Percentiles rank a stretch among this genome's conserved stretches.
Conservation (phyloP, 768 basidiomycete species). For the Hygrocybe coccinea region DNA sequence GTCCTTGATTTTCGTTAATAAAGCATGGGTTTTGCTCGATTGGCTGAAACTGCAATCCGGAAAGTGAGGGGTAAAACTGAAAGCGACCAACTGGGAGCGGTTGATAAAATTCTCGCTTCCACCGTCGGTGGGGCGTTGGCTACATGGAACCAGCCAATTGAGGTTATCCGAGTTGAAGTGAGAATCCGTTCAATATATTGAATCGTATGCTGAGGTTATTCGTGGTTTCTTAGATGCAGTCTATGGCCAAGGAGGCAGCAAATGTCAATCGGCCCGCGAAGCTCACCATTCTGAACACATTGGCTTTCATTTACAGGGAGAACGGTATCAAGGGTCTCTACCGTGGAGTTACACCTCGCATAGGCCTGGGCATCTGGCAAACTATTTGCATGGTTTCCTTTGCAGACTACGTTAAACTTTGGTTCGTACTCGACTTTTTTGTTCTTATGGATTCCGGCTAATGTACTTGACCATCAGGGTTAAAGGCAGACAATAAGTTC, state of each 20-base stretch:
- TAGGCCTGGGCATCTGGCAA: constrained; percentile 95
- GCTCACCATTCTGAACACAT: constrained; percentile 85
- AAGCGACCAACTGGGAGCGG: constrained; percentile 61
- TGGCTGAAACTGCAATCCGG: constrained; percentile 80
- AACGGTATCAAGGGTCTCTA: constrained; percentile 96
- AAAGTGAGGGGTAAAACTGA: constrained; percentile 75
- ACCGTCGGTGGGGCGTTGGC: constrained; percentile 91
- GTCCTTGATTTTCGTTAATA: not conserved
- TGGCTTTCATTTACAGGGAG: constrained; percentile 92
- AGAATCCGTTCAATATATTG: constrained; percentile 8
- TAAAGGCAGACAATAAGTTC: constrained; percentile 37
- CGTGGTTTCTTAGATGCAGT: constrained; percentile 81
- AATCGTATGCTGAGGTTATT: not conserved
- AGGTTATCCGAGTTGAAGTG: constrained; percentile 95
- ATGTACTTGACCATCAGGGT: constrained; percentile 37
- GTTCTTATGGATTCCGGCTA: constrained; percentile 6
- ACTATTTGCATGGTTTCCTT: constrained; percentile 99
- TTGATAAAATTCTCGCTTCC: constrained; percentile 87
- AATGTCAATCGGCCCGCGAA: constrained; percentile 83
- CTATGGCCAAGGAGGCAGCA: constrained; percentile 82
- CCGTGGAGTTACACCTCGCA: constrained; percentile 94
- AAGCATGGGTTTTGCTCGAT: constrained; percentile 94
- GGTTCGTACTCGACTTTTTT: constrained; percentile 45
- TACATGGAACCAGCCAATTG: constrained; percentile 99
- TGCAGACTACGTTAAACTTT: constrained; percentile 90